These are phyloP conservation scores for Clonostachys rosea DNA, from an alignment of 2,329 filamentous ascomycete genomes.

Conservation along the genomic window DNA sequence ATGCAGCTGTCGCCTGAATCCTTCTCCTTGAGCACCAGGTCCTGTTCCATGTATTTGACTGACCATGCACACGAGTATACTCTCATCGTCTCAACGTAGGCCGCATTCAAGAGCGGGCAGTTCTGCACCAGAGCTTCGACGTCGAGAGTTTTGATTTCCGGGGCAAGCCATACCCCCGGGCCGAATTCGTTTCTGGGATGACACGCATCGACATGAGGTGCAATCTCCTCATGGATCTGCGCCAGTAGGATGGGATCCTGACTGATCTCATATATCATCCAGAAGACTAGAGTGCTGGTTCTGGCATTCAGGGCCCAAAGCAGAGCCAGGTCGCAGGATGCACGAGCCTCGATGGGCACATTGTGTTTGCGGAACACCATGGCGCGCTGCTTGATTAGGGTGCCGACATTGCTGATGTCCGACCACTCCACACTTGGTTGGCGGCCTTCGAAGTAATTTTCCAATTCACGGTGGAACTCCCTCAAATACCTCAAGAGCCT, in stretches of 20 bases:
- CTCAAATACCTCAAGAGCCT: constrained; percentile 17
- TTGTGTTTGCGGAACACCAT: constrained; percentile 18
- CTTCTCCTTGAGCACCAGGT: constrained; percentile 20
- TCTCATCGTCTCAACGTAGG: constrained; percentile 32
- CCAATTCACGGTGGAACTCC: constrained; percentile 27
- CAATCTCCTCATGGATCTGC: constrained; percentile 30
- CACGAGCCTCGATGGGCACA: constrained; percentile 21
- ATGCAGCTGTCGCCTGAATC: constrained; percentile 14
- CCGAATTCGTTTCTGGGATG: constrained; percentile 29
- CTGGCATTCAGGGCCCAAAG: constrained; percentile 32
- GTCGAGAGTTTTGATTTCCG: constrained; percentile 24
- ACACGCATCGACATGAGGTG: constrained; percentile 18
- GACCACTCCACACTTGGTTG: constrained; percentile 26
- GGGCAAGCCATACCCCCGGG: constrained; percentile 24
- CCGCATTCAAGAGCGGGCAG: constrained; percentile 30
- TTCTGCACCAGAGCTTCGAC: constrained; percentile 24
- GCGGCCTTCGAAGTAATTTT: constrained; percentile 21
- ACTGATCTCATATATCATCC: constrained; percentile 35
- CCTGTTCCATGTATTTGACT: constrained; percentile 20
- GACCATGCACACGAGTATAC: constrained; percentile 27
- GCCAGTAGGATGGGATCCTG: constrained; percentile 28
- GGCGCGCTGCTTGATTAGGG: constrained; percentile 20
- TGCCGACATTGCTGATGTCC: constrained; percentile 26
- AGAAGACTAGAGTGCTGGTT: constrained; percentile 27
- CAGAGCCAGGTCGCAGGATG: constrained; percentile 24